phyloP scores from a whole-genome alignment of 441 rosid genomes.

The Populus tomentosa region DNA sequence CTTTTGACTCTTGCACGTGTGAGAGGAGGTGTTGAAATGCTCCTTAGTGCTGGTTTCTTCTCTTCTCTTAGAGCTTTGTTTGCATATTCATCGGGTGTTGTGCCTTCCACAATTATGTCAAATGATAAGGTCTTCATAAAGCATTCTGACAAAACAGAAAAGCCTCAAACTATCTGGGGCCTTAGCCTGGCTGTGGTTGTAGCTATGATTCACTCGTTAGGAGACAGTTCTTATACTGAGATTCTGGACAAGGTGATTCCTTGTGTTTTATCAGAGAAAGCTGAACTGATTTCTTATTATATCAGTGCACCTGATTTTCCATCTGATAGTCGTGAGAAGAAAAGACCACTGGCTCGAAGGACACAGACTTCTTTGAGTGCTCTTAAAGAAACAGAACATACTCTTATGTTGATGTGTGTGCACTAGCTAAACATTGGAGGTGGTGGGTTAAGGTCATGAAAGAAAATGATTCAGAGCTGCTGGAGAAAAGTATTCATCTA shows the following conservation, averaged over 20 bases:
- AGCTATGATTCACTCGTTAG: constrained; percentile 73
- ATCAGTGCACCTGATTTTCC: constrained; percentile 72
- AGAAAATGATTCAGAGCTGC: constrained; percentile 65
- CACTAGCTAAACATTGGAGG: constrained; percentile 63
- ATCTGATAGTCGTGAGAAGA: constrained; percentile 59
- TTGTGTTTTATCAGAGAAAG: constrained; percentile 73
- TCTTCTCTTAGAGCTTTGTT: constrained; percentile 62
- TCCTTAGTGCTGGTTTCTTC: constrained; percentile 65
- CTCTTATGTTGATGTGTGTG: constrained; percentile 73
- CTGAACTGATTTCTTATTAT: constrained; percentile 55
- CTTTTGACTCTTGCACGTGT: constrained; percentile 73
- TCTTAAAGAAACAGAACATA: constrained; percentile 84
- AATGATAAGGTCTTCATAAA: constrained; percentile 28
- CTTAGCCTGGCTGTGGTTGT: constrained; percentile 77
- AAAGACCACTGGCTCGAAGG: constrained; percentile 56
- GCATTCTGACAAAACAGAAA: constrained; percentile 45
- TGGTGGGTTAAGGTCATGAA: constrained; percentile 74
- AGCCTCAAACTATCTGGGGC: constrained; percentile 68
- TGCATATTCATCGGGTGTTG: constrained; percentile 41
- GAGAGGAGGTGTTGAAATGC: constrained; percentile 87
- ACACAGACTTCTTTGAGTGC: constrained; percentile 61
- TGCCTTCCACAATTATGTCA: constrained; percentile 31
- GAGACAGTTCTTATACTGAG: constrained; percentile 43
- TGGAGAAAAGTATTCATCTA: constrained; percentile 82
- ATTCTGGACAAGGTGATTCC: constrained; percentile 60